These are phyloP conservation scores for Paramecium caudatum DNA, from an alignment of 73 alveolate species.

Conservation along the genomic window DNA sequence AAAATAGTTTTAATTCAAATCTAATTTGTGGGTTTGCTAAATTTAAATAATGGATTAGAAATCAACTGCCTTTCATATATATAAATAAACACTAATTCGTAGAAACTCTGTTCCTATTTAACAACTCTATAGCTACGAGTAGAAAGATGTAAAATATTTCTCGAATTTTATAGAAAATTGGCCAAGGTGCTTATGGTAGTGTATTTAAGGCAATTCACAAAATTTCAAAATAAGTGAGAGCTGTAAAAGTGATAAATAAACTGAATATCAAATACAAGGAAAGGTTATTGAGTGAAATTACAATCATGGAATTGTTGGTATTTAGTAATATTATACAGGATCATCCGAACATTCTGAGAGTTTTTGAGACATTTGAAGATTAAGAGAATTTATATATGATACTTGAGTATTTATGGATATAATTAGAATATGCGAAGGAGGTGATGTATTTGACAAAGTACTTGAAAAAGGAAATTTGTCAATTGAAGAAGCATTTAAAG, in stretches of 20 bases:
- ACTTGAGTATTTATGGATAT: slow-evolving; percentile 7
- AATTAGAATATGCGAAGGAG: slow-evolving; percentile 64
- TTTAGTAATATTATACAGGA: slow-evolving; percentile 56
- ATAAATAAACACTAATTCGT: slow-evolving; percentile 11
- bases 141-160: slow-evolving; percentile 54
- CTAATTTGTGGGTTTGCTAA: slow-evolving; percentile 40
- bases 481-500: slow-evolving; percentile 55
- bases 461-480: slow-evolving; percentile 58
- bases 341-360: slow-evolving; percentile 66
- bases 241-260: slow-evolving; percentile 60
- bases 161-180: slow-evolving; percentile 14
- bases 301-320: slow-evolving; percentile 59
- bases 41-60: slow-evolving; percentile 59
- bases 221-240: slow-evolving; percentile 52
- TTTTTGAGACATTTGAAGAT: slow-evolving; percentile 67
- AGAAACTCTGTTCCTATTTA: slow-evolving; percentile 21
- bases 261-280: slow-evolving; percentile 54
- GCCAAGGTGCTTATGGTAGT: slow-evolving; percentile 56
- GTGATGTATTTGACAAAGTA: slow-evolving; percentile 65
- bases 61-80: slow-evolving; percentile 59
- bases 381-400: slow-evolving; percentile 54
- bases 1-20: slow-evolving; percentile 9
- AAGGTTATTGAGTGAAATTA: slow-evolving; percentile 53
- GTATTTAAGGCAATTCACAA: slow-evolving; percentile 52
- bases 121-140: slow-evolving; percentile 15